Conservation (phyloP, 208 protist genomes). For the Wallacemonas sp. region DNA sequence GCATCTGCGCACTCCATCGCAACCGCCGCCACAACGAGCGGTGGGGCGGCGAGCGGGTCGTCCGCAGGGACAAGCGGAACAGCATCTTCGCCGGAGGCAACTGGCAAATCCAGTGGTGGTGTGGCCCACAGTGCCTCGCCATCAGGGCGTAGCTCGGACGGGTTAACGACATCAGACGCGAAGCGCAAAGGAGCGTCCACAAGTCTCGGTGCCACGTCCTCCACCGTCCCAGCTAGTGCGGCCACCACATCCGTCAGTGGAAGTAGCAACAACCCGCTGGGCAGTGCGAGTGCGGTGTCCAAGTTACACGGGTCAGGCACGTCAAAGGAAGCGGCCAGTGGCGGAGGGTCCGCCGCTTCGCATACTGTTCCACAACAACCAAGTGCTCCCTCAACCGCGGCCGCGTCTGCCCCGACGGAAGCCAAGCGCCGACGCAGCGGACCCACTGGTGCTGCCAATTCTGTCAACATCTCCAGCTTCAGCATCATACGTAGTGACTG, state of each 20-base stretch:
- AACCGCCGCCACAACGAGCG: background rate
- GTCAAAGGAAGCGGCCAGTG: background rate
- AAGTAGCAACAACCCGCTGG: background rate
- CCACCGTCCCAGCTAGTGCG: too few relatives aligned
- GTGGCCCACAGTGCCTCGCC: too few relatives aligned
- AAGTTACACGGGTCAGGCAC: background rate
- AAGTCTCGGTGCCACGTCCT: background rate
- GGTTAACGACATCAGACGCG: background rate
- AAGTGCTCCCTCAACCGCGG: background rate
- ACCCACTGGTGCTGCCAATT: background rate
- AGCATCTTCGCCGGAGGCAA: background rate
- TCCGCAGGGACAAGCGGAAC: background rate
- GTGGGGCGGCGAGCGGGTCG: too few relatives aligned
- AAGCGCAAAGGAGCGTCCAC: background rate
- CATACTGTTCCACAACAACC: too few relatives aligned
- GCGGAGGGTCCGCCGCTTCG: too few relatives aligned
- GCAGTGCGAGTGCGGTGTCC: background rate
- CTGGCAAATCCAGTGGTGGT: background rate
- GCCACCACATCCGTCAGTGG: background rate
- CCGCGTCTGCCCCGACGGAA: background rate
- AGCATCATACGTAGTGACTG: conserved; percentile 32
- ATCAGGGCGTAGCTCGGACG: background rate
- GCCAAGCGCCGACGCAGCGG: background rate
- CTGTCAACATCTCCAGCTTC: conserved; percentile 21
- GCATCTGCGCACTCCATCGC: background rate